Conservation (phyloP, 2,329 filamentous ascomycete genomes). For the Fusarium verticillioides region DNA sequence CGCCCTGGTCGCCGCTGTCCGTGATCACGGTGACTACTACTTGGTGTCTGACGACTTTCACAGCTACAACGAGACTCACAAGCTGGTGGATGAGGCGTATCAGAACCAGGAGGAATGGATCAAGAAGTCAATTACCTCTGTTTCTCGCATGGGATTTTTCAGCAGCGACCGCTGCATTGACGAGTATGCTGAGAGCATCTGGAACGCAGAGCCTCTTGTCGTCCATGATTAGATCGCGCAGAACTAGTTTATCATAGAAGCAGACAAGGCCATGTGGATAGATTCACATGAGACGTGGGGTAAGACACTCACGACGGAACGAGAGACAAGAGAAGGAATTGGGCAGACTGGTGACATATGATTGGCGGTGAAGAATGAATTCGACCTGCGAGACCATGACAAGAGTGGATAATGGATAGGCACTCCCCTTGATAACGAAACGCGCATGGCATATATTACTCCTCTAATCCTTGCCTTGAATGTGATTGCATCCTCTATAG, state of each 20-base stretch:
- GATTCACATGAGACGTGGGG: slow-evolving; percentile 13
- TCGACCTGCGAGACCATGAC: slow-evolving; percentile 5
- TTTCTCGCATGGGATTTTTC: slow-evolving; percentile 97
- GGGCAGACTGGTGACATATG: slow-evolving; percentile 27
- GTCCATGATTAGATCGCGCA: slow-evolving; percentile 51
- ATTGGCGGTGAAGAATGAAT: slow-evolving; percentile 1
- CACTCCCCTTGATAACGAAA: slow-evolving; percentile 29
- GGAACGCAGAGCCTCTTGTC: slow-evolving; percentile 89
- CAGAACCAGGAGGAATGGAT: slow-evolving; percentile 93
- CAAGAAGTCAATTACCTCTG: slow-evolving; percentile 87
- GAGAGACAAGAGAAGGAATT: slow-evolving; percentile 7
- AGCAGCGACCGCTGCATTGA: slow-evolving; percentile 94
- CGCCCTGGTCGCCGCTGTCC: slow-evolving; percentile 85
- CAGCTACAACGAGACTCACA: slow-evolving; percentile 91
- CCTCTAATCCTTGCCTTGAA: background rate
- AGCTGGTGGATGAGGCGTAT: slow-evolving; percentile 91
- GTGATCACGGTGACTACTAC: slow-evolving; percentile 96
- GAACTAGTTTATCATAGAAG: slow-evolving; percentile 3
- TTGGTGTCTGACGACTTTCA: slow-evolving; percentile 97
- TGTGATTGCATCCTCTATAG: background rate
- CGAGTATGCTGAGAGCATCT: slow-evolving; percentile 96
- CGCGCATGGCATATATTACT: slow-evolving; percentile 10
- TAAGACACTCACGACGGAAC: background rate
- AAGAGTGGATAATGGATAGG: slow-evolving; percentile 19
- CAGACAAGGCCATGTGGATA: slow-evolving; percentile 23